Conservation (phyloP, 352 stramenopile genomes). For the Thraustochytrium striatum region DNA sequence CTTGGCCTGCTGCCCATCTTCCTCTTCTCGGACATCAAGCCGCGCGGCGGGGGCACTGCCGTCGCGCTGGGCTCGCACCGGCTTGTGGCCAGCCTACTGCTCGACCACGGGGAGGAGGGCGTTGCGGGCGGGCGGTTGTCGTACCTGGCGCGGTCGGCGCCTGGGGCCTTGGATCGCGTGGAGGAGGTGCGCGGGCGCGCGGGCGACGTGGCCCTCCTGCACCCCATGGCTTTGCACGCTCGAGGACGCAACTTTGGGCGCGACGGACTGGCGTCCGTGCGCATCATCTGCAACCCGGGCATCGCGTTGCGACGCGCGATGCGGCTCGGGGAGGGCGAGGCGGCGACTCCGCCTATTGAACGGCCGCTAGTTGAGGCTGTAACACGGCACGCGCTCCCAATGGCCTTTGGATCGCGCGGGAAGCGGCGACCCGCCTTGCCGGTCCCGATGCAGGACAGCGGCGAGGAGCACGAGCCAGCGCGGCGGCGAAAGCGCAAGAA, state of each 20-base stretch:
- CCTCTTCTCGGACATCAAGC: conserved; percentile 68
- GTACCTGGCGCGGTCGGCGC: conserved; percentile 55
- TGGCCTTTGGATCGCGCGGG: background rate
- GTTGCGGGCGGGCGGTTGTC: conserved; percentile 4
- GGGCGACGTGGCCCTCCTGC: conserved; percentile 71
- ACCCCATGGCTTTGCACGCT: conserved; percentile 72
- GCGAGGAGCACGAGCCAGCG: too few species aligned
- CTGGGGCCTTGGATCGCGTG: conserved; percentile 51
- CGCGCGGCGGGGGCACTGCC: conserved; percentile 65
- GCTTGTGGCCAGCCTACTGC: conserved; percentile 61
- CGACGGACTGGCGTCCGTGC: conserved; percentile 52
- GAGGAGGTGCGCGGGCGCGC: conserved; percentile 67
- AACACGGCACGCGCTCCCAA: background rate
- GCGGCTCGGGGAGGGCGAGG: conserved; percentile 22
- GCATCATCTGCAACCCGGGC: conserved; percentile 70
- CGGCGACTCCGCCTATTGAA: background rate
- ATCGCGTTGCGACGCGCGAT: conserved; percentile 60
- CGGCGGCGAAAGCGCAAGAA: too few species aligned
- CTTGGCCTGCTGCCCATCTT: conserved; percentile 72
- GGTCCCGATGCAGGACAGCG: too few species aligned
- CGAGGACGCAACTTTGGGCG: conserved; percentile 65
- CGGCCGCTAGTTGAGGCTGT: background rate
- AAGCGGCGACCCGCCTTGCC: too few species aligned
- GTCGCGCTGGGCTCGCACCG: conserved; percentile 67
- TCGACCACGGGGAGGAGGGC: conserved; percentile 51